phyloP scores from a whole-genome alignment of 2,329 filamentous ascomycete species.

The Penicillium vulpinum region DNA sequence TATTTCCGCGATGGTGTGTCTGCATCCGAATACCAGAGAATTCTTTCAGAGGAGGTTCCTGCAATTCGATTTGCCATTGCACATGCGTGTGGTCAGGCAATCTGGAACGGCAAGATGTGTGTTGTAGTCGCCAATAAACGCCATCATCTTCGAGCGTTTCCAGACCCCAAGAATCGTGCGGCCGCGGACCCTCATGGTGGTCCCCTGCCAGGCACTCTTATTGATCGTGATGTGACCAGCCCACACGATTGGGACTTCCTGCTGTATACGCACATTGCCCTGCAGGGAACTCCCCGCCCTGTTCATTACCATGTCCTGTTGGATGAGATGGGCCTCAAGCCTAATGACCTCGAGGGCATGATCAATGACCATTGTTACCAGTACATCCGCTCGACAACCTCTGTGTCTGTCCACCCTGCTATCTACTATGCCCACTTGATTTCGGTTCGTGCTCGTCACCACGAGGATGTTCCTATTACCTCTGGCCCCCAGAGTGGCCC shows the following conservation, averaged over 20 bases:
- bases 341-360: slow-evolving; percentile 76
- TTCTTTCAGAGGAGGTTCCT: slow-evolving; percentile 74
- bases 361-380: slow-evolving; percentile 95
- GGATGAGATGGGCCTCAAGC: slow-evolving; percentile 71
- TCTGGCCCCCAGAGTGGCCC: slow-evolving; percentile 44
- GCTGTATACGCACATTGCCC: slow-evolving; percentile 69
- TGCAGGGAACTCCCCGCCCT: slow-evolving; percentile 90
- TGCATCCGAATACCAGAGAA: slow-evolving; percentile 78
- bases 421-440: slow-evolving; percentile 96
- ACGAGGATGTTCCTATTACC: slow-evolving; percentile 58
- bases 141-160: slow-evolving; percentile 92
- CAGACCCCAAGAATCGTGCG: slow-evolving; percentile 53
- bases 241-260: slow-evolving; percentile 91
- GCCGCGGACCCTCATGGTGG: slow-evolving; percentile 75
- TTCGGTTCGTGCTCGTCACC: slow-evolving; percentile 73
- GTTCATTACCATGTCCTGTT: slow-evolving; percentile 88
- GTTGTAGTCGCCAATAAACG: slow-evolving; percentile 90
- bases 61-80: slow-evolving; percentile 14
- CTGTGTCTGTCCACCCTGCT: slow-evolving; percentile 76
- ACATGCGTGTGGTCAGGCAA: not conserved
- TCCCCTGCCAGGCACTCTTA: slow-evolving; percentile 78
- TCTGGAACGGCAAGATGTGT: slow-evolving; percentile 66
- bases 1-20: slow-evolving; percentile 93
- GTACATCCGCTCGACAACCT: slow-evolving; percentile 87
- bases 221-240: slow-evolving; percentile 87